Conservation (phyloP, 805 yeast genomes). For the Kazachstania taianensis region DNA sequence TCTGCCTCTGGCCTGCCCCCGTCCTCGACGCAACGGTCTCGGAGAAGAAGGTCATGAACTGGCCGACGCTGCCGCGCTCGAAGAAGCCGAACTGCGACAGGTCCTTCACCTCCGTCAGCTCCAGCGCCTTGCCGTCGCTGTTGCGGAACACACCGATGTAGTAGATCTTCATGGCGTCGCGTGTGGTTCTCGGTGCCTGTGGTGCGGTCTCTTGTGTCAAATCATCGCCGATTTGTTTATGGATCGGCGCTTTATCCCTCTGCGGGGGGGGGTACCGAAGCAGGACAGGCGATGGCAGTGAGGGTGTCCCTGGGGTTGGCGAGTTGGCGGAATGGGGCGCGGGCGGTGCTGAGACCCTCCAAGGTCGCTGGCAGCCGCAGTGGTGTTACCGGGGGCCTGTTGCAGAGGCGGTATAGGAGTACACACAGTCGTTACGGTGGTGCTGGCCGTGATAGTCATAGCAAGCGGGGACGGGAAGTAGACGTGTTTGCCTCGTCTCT, state of each 20-base stretch:
- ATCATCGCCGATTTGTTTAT: too few species aligned
- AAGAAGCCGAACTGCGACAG: slow-evolving; percentile 81
- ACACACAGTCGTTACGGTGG: too few species aligned
- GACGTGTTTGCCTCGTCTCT: slow-evolving; percentile 1
- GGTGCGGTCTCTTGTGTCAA: neutral
- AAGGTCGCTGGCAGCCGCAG: too few species aligned
- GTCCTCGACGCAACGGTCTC: slow-evolving; percentile 88
- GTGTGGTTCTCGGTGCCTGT: neutral
- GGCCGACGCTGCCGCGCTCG: slow-evolving; percentile 72
- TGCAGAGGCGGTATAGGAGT: too few species aligned
- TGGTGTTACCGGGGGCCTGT: too few species aligned
- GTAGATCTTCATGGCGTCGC: slow-evolving; percentile 69
- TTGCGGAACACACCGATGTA: slow-evolving; percentile 81
- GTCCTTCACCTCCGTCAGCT: slow-evolving; percentile 72
- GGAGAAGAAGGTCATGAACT: slow-evolving; percentile 90
- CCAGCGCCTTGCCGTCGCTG: slow-evolving; percentile 46
- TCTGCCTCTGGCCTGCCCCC: slow-evolving; percentile 79
- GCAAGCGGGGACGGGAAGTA: neutral
- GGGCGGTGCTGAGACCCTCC: too few species aligned
- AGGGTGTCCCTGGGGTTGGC: too few species aligned
- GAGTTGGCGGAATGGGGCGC: too few species aligned
- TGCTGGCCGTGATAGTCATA: too few species aligned
- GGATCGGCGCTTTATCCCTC: too few species aligned
- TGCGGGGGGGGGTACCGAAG: too few species aligned
- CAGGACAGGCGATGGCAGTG: too few species aligned